Conservation (phyloP, 208 protist species). For the Crithidia sp. region DNA sequence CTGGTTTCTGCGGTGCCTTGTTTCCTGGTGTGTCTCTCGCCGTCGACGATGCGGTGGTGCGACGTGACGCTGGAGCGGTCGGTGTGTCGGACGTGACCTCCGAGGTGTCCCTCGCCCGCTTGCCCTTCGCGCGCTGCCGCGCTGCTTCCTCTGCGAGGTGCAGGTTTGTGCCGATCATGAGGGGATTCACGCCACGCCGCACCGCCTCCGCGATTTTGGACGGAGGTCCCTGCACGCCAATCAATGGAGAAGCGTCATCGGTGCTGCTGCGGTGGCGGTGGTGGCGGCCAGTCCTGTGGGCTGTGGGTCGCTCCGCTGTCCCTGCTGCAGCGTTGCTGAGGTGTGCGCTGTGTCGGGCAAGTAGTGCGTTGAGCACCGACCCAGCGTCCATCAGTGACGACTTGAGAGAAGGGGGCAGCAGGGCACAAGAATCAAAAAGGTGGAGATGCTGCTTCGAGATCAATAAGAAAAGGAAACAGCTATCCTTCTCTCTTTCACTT, state of each 20-base stretch:
- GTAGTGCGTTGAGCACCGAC: slow-evolving; percentile 20
- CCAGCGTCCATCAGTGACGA: slow-evolving; percentile 21
- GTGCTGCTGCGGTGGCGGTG: neutral
- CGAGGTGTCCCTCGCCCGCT: neutral
- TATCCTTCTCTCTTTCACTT: neutral
- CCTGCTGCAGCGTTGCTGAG: neutral
- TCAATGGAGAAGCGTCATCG: neutral
- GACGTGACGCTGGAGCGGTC: no score
- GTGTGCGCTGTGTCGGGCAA: slow-evolving; percentile 16
- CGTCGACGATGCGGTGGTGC: neutral
- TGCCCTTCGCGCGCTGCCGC: slow-evolving; percentile 22
- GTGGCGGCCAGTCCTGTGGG: neutral
- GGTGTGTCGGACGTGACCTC: neutral
- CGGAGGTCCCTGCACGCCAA: slow-evolving; percentile 14
- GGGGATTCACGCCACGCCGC: slow-evolving; percentile 26
- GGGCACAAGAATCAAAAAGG: neutral
- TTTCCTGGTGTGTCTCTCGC: neutral
- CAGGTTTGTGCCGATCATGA: slow-evolving; percentile 13
- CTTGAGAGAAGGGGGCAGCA: neutral
- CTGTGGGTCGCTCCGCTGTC: no score
- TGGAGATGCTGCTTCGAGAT: neutral
- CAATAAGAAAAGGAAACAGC: neutral
- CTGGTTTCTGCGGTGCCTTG: neutral
- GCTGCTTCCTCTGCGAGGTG: slow-evolving; percentile 20
- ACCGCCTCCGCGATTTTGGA: slow-evolving; percentile 28